These are phyloP conservation scores for Paraphoma chrysanthemicola DNA, from an alignment of 2,329 filamentous ascomycete genomes.

Conservation along the genomic window DNA sequence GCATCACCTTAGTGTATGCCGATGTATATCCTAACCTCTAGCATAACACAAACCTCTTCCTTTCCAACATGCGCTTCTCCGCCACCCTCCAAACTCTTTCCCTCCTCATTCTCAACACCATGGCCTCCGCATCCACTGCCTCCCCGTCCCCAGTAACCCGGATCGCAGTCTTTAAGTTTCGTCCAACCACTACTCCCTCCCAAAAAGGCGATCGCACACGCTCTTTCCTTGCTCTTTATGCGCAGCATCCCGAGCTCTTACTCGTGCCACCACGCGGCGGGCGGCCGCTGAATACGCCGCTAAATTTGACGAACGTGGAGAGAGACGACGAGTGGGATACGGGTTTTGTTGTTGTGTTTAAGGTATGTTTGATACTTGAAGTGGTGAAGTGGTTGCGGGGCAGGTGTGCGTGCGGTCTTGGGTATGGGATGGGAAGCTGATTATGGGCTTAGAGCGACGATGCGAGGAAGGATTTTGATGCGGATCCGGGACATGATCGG, in stretches of 20 bases:
- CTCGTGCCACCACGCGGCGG: conserved; percentile 25
- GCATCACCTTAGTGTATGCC: background rate
- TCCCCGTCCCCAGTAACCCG: conserved; percentile 19
- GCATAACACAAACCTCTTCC: background rate
- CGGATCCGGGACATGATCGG: conserved; percentile 27
- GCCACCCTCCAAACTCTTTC: background rate
- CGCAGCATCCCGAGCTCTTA: conserved; percentile 21
- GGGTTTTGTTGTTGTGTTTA: conserved; percentile 35
- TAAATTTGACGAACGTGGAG: conserved; percentile 29
- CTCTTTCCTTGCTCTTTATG: conserved; percentile 32
- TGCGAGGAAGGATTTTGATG: conserved; percentile 30
- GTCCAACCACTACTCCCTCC: conserved; percentile 13
- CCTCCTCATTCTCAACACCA: conserved; percentile 1
- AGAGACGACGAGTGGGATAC: conserved; percentile 32
- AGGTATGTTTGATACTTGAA: conserved; percentile 15
- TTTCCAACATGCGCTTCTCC: background rate
- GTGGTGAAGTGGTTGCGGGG: background rate
- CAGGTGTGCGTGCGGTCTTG: too few relatives aligned
- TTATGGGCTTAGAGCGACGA: conserved; percentile 20
- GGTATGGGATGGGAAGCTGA: too few relatives aligned
- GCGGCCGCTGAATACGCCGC: conserved; percentile 24
- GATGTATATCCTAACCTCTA: background rate
- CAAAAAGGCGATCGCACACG: conserved; percentile 31
- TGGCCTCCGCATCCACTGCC: background rate
- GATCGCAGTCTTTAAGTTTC: conserved; percentile 33